Evolutionary conservation across 768 basidiomycete genomes (phyloP), one percentile per base, ranked within the genome.

Genomic region (Lactarius sp.): DNA sequence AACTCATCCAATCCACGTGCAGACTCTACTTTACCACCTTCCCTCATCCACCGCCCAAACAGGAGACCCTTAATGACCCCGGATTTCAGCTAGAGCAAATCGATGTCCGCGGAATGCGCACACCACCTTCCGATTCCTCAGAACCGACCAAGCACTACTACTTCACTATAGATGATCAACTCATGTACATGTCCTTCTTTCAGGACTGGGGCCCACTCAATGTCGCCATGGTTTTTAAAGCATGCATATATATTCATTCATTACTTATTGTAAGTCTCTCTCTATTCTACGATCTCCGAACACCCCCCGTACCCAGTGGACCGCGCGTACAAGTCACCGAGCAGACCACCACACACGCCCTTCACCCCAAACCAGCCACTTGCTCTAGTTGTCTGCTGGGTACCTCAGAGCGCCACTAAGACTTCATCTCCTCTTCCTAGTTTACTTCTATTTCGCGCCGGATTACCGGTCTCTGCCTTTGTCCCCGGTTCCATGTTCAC

Each of bases 131-230:
- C 49, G 78, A 83, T 31, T 81, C 88, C 16, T 84, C 87, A 27
- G 89, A 93, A 69, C 88, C 89, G 68, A 84, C 87, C 61, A 80
- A 82, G 58, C 92, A 91, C 74, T 91, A 92, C 77, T 96, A 88
- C 77, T 94, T 96, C 78, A 92, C 90, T 61, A 85, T 96, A 77
- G 94, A 97, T 75, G 88, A 94, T 79, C 89, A 93, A 68, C 81
- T 97, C 42, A 81, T 89, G 69, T 97, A 97, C 78, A 83, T 94
- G 68, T 92, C 90, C 37, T 97, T 97, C 82, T 95, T 90, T 74
- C 87, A 93, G 73, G 94, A 97, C 74, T 95, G 92, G 87, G 94
- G 94, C 14, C 94, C 94, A 36, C 79, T 94, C 59, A 94, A 94
- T 72, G 80, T 94, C 44, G 87, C 90, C n/a, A 91, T 90, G 90